Percentiles rank a stretch among this genome's conserved stretches.
These are phyloP conservation scores for Colletotrichum chlorophyti DNA, from an alignment of 2,329 filamentous ascomycete species.

Conservation along the genomic window DNA sequence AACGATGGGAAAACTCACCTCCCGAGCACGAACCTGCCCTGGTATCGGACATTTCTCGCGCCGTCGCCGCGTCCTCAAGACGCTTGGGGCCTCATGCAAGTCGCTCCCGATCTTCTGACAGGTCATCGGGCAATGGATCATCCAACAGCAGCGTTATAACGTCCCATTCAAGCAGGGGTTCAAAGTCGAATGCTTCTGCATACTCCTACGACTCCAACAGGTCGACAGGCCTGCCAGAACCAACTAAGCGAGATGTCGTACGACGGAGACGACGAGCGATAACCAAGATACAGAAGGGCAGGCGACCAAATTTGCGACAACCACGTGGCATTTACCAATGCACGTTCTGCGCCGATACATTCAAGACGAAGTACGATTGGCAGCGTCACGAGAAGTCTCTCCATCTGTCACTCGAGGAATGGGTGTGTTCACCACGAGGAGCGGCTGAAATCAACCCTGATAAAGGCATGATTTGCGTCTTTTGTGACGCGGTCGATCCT, in stretches of 20 bases:
- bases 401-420: conserved; percentile 53
- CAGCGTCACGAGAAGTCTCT: conserved; percentile 57
- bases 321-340: conserved; percentile 43
- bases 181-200: conserved; percentile 32
- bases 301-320: not conserved
- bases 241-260: not conserved
- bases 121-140: conserved; percentile 31
- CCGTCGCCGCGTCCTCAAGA: conserved; percentile 27
- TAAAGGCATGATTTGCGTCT: conserved; percentile 49
- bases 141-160: conserved; percentile 22
- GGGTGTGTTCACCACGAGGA: conserved; percentile 50
- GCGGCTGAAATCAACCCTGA: conserved; percentile 45
- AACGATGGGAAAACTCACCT: conserved; percentile 32
- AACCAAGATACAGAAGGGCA: not conserved
- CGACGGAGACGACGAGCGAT: conserved; percentile 8
- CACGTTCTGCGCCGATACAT: conserved; percentile 54
- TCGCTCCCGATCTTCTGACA: conserved; percentile 31
- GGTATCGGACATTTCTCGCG: conserved; percentile 32
- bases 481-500: conserved; percentile 42
- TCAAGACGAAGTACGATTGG: conserved; percentile 53
- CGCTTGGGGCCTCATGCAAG: not conserved
- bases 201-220: conserved; percentile 38
- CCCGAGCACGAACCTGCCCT: conserved; percentile 33
- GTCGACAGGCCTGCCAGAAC: conserved; percentile 26
- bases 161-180: conserved; percentile 20